Evolutionary conservation across 2,329 filamentous ascomycete species (phyloP).

Genomic region (Byssochlamys sp.): DNA sequence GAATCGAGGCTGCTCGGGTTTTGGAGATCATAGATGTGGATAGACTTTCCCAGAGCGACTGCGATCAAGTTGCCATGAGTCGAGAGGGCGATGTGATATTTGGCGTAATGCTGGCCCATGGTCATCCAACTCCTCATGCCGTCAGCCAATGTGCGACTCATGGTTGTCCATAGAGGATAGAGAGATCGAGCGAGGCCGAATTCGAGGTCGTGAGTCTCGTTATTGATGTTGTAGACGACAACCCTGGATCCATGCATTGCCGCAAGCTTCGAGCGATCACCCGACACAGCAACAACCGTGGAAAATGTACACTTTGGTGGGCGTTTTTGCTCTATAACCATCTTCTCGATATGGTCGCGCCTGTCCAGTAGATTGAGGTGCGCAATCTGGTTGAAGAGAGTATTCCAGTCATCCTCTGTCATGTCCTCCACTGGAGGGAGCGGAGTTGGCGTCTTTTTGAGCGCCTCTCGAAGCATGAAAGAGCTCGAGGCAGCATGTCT

Average conservation of each 20-base stretch:
- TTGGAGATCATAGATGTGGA: constrained; percentile 14
- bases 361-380: constrained; percentile 9
- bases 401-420: constrained; percentile 9
- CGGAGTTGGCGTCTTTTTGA: constrained; percentile 8
- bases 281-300: constrained; percentile 5
- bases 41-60: constrained; percentile 9
- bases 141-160: constrained; percentile 8
- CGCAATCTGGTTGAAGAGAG: constrained; percentile 9
- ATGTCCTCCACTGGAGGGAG: constrained; percentile 6
- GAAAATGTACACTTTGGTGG: constrained; percentile 6
- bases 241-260: constrained; percentile 8
- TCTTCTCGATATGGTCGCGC: constrained; percentile 6
- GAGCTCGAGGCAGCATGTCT: constrained; percentile 9
- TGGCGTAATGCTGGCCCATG: constrained; percentile 8
- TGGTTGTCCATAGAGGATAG: constrained; percentile 12
- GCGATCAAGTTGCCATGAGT: constrained; percentile 9
- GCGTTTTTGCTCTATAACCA: constrained; percentile 1
- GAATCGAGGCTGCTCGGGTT: constrained; percentile 1
- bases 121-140: constrained; percentile 2
- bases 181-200: constrained; percentile 7
- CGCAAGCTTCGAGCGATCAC: constrained; percentile 6
- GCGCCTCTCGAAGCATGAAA: constrained; percentile 7
- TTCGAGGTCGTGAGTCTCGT: background rate
- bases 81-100: constrained; percentile 11
- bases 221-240: constrained; percentile 3